These are phyloP conservation scores for Sparassis latifolia DNA, from an alignment of 1,284 basidiomycete genomes.

Conservation along the genomic window DNA sequence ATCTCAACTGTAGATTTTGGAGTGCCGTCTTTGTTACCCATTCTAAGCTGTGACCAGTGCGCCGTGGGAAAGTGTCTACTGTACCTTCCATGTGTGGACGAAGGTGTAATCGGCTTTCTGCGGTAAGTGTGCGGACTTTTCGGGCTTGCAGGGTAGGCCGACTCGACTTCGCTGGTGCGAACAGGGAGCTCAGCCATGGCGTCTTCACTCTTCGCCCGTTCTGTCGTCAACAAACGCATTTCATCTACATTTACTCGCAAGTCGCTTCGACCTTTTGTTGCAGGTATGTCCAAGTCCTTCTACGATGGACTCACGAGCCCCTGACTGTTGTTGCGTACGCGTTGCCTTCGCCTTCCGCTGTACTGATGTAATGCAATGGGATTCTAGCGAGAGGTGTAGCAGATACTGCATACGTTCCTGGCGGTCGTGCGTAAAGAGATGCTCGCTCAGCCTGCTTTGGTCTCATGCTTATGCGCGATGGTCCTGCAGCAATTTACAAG, in stretches of 20 bases:
- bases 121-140: neutral
- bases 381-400: slow-evolving; percentile 20
- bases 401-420: slow-evolving; percentile 48
- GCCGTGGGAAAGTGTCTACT: too few species aligned
- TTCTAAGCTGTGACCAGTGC: too few species aligned
- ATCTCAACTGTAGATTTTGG: too few species aligned
- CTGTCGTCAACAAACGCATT: slow-evolving; percentile 40
- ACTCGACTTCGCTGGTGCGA: slow-evolving; percentile 4
- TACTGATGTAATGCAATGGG: neutral
- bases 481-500: slow-evolving; percentile 71
- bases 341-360: neutral
- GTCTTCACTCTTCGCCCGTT: slow-evolving; percentile 42
- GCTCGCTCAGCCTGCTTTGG: slow-evolving; percentile 1
- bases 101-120: slow-evolving; percentile 2
- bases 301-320: slow-evolving; percentile 16
- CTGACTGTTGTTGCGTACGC: neutral
- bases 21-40: too few species aligned
- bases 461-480: neutral
- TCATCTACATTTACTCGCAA: slow-evolving; percentile 33
- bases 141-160: neutral
- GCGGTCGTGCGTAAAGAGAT: slow-evolving; percentile 52
- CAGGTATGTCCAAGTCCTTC: slow-evolving; percentile 23
- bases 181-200: slow-evolving; percentile 38
- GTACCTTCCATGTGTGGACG: neutral
- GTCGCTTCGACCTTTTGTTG: slow-evolving; percentile 28